These are phyloP conservation scores for Prunus yedoensis DNA, from an alignment of 331 rosid genomes.

Conservation along the genomic window DNA sequence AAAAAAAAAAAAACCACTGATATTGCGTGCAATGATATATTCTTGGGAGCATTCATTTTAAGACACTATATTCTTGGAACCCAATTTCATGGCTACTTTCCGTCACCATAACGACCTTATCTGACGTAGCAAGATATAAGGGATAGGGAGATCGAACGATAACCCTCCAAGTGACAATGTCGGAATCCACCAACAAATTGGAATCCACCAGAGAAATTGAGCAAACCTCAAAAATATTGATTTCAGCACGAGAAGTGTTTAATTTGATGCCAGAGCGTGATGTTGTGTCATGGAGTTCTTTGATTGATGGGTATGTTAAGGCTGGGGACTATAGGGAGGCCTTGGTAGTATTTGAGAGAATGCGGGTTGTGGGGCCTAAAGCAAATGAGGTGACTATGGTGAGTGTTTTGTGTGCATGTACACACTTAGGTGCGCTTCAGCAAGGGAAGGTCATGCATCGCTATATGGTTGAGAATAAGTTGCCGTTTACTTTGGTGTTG, in stretches of 20 bases:
- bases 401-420: slow-evolving; percentile 75
- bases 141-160: too few relatives aligned
- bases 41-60: too few relatives aligned
- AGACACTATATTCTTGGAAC: too few relatives aligned
- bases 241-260: slow-evolving; percentile 59
- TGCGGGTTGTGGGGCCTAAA: slow-evolving; percentile 49
- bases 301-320: slow-evolving; percentile 82
- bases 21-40: too few relatives aligned
- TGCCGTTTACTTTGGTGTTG: slow-evolving; percentile 55
- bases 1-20: too few relatives aligned
- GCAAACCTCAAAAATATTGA: slow-evolving; percentile 10
- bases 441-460: slow-evolving; percentile 55
- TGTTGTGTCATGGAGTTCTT: slow-evolving; percentile 88
- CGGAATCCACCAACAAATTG: too few relatives aligned
- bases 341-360: slow-evolving; percentile 59
- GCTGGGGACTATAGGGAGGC: slow-evolving; percentile 67
- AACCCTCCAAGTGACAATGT: too few relatives aligned
- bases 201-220: too few relatives aligned
- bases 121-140: too few relatives aligned
- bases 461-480: slow-evolving; percentile 45
- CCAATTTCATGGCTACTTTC: too few relatives aligned
- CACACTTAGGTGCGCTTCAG: slow-evolving; percentile 78
- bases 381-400: slow-evolving; percentile 93
- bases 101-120: too few relatives aligned
- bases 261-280: slow-evolving; percentile 62